Evolutionary conservation across 306 rosid genomes (phyloP).

Genomic region (Trifolium dubium): DNA sequence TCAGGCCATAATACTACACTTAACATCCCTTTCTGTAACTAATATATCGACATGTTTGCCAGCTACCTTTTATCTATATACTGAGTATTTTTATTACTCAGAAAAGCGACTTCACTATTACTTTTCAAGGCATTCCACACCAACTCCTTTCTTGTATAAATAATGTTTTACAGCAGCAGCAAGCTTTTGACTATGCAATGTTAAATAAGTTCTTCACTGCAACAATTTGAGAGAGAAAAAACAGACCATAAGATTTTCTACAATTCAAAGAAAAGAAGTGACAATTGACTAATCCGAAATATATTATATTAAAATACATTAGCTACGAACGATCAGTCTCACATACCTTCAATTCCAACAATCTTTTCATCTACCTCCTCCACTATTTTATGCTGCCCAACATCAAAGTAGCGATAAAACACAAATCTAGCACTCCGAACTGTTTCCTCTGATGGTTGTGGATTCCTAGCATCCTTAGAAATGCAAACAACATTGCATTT

Average conservation of each 20-base stretch:
- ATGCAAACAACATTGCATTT: slow-evolving; percentile 77
- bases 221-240: slow-evolving; percentile 35
- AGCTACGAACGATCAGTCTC: not conserved
- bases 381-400: slow-evolving; percentile 45
- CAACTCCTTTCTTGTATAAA: slow-evolving; percentile 42
- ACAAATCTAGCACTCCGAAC: slow-evolving; percentile 61
- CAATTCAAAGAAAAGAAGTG: slow-evolving; percentile 19
- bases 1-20: not conserved
- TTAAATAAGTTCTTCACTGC: slow-evolving; percentile 67
- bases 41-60: not conserved
- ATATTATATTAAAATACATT: not conserved
- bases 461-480: slow-evolving; percentile 63
- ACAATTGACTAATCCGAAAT: not conserved
- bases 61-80: slow-evolving; percentile 29
- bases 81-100: slow-evolving; percentile 21
- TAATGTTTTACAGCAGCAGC: slow-evolving; percentile 41
- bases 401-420: slow-evolving; percentile 74
- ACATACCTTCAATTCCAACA: slow-evolving; percentile 59
- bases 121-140: slow-evolving; percentile 38
- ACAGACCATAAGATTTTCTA: slow-evolving; percentile 38
- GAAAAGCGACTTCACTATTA: slow-evolving; percentile 40
- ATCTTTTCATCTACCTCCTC: slow-evolving; percentile 54
- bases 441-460: slow-evolving; percentile 58
- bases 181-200: slow-evolving; percentile 47
- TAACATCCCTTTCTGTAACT: slow-evolving; percentile 25